phyloP scores from a whole-genome alignment of 768 basidiomycete genomes.

The Russula compacta region DNA sequence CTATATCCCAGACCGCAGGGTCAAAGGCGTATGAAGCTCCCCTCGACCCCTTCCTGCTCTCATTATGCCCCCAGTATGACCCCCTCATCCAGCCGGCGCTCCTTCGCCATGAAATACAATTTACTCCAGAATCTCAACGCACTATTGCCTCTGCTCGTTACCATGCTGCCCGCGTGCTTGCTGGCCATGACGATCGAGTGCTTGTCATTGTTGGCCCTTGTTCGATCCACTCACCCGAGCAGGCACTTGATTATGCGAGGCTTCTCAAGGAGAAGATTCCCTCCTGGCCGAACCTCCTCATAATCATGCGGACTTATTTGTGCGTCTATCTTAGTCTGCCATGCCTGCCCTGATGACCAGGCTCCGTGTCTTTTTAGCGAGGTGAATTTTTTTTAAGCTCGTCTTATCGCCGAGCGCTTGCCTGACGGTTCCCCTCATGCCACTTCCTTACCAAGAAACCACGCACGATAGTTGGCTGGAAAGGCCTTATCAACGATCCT shows the following conservation, averaged over 20 bases:
- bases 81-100: constrained; percentile 92
- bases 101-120: constrained; percentile 77
- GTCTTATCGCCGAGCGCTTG: background rate
- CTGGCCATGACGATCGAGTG: constrained; percentile 77
- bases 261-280: constrained; percentile 59
- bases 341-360: constrained; percentile 17
- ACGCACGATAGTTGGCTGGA: constrained; percentile 95
- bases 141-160: constrained; percentile 78
- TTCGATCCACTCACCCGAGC: constrained; percentile 83
- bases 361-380: constrained; percentile 34
- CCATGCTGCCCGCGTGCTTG: constrained; percentile 67
- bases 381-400: constrained; percentile 23
- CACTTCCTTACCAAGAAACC: constrained; percentile 57
- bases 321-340: constrained; percentile 36
- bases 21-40: constrained; percentile 53
- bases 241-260: constrained; percentile 77
- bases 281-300: constrained; percentile 66
- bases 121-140: constrained; percentile 51
- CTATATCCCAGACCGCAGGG: constrained; percentile 75
- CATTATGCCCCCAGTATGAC: constrained; percentile 59
- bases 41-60: background rate
- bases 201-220: constrained; percentile 94
- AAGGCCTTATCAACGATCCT: constrained; percentile 91
- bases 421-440: background rate
- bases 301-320: constrained; percentile 98